Evolutionary conservation across 2,329 filamentous ascomycete genomes (phyloP), one percentile per base, ranked within the genome.

Genomic region (Sarocladiaceae sp.): DNA sequence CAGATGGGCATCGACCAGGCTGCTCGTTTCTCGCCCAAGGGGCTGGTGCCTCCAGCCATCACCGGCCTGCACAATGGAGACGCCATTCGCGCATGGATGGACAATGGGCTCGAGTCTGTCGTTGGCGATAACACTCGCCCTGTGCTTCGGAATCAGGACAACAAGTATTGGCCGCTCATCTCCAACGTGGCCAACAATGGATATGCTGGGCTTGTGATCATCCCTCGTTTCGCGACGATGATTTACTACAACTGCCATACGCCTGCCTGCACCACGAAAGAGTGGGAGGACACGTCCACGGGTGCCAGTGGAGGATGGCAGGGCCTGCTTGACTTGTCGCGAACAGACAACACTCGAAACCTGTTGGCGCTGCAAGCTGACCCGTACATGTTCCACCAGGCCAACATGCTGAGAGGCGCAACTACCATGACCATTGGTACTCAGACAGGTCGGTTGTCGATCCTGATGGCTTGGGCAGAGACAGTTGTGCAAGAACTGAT

Each of bases 171-270:
- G 73, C 77, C 80, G 1, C 70, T 79, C 31, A 79, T 74, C 48
- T 78, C 74, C 47, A 82, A 68, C 3, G 70, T 74, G 0, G 71
- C 64, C 1, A 60, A 56, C 11, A 80, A 84, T 57, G 81, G 81
- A 0, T 80, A 76, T 56, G 75, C 66, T 37, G 81, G 82, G 1
- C 69, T 83, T 36, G 73, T 73, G 53, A 72, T 84, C 48, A 77
- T 81, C 60, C 80, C 79, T 4, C 78, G 82, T 42, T 85, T 76
- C 76, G 77, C 81, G 1, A 80, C 79, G 3, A 75, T 78, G 37
- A 84, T 85, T 55, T 85, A 84, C 68, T 85, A 81, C 71, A 83
- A 85, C 66, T 84, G 82, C 63, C 76, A 82, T 60, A 73, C 73
- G 15, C 71, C 78, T 2, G 69, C 65, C 20, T 85, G 82, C 61